phyloP scores from a whole-genome alignment of 106 monocot genomes.

The Dactylorhiza incarnata region DNA sequence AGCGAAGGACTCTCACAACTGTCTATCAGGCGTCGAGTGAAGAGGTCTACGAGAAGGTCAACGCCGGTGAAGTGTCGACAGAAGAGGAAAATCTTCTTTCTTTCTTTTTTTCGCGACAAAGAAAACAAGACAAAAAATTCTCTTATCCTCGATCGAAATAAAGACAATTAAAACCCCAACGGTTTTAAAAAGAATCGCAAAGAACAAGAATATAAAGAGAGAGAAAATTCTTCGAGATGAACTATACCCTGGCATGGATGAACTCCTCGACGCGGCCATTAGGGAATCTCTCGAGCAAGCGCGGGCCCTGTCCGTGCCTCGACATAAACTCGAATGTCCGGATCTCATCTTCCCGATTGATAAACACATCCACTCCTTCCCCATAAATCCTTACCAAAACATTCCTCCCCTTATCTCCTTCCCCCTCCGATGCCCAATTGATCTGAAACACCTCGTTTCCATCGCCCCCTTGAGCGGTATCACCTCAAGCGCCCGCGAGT shows the following conservation, averaged over 20 bases:
- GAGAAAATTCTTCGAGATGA: neutral
- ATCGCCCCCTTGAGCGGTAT: conserved; percentile 76
- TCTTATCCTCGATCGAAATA: no score
- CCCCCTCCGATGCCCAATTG: conserved; percentile 42
- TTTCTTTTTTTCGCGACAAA: no score
- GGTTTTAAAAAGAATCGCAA: neutral
- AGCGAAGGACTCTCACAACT: no score
- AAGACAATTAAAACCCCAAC: neutral
- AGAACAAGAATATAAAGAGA: neutral
- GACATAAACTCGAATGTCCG: conserved; percentile 79
- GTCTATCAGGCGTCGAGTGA: no score
- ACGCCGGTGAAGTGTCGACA: no score
- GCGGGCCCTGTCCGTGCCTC: conserved; percentile 65
- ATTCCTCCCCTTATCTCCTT: conserved; percentile 27
- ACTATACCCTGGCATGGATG: conserved; percentile 67
- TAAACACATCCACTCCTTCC: conserved; percentile 72
- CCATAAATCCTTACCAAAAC: conserved; percentile 76
- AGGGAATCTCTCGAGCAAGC: conserved; percentile 61
- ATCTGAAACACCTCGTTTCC: conserved; percentile 87
- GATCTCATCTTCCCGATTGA: conserved; percentile 71
- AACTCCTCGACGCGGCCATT: conserved; percentile 85
- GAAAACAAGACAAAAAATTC: no score
- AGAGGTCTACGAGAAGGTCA: no score
- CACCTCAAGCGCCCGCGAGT: conserved; percentile 47
- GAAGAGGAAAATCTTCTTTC: no score